Conservation (phyloP, 2,329 filamentous ascomycete species). For the Didymella arachidicola region DNA sequence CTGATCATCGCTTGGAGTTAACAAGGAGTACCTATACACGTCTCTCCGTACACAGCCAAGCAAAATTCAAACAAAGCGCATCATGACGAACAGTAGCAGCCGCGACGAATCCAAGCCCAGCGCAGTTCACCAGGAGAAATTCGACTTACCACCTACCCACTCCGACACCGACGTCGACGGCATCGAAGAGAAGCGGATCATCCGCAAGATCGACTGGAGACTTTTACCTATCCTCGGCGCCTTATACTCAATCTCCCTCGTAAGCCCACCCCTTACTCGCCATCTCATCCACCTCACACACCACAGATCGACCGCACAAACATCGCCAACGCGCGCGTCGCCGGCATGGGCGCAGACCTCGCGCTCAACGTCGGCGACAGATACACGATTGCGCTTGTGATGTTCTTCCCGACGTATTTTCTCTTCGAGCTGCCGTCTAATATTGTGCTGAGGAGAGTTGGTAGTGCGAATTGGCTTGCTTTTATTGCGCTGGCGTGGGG, state of each 20-base stretch:
- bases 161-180: slow-evolving; percentile 21
- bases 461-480: slow-evolving; percentile 39
- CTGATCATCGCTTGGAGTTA: background rate
- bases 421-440: slow-evolving; percentile 36
- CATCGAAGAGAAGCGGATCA: slow-evolving; percentile 30
- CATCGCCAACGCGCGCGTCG: slow-evolving; percentile 37
- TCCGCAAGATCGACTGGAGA: slow-evolving; percentile 48
- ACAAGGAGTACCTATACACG: background rate
- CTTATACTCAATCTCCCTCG: slow-evolving; percentile 49
- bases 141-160: slow-evolving; percentile 5
- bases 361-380: slow-evolving; percentile 30
- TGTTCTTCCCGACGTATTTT: slow-evolving; percentile 41
- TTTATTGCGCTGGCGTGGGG: slow-evolving; percentile 39
- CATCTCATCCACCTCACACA: background rate
- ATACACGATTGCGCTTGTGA: slow-evolving; percentile 36
- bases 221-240: slow-evolving; percentile 51
- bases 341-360: slow-evolving; percentile 39
- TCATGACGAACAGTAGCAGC: slow-evolving; percentile 22
- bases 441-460: slow-evolving; percentile 36
- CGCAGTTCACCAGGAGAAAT: slow-evolving; percentile 20
- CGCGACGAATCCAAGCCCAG: slow-evolving; percentile 26
- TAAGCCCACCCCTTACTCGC: slow-evolving; percentile 37
- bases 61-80: background rate
- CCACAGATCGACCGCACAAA: slow-evolving; percentile 12
- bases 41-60: background rate